Conservation (phyloP, 2,329 filamentous ascomycete species). For the Exophiala xenobiotica region DNA sequence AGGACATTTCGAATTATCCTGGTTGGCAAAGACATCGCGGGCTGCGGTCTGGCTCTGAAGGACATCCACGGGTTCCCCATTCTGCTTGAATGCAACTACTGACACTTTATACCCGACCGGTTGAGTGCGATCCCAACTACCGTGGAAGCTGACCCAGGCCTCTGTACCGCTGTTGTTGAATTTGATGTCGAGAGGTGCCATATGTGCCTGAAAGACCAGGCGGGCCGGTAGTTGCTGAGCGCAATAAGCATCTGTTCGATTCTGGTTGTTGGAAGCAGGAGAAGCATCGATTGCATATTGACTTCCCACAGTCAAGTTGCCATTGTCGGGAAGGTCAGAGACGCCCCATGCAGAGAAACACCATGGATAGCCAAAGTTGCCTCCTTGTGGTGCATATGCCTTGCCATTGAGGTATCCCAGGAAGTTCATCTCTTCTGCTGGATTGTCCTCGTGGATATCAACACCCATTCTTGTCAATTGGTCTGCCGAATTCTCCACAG, state of each 20-base stretch:
- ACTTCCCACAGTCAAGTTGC: constrained; percentile 44
- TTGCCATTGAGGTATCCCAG: constrained; percentile 62
- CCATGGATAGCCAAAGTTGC: constrained; percentile 66
- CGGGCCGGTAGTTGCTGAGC: constrained; percentile 45
- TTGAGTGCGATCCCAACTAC: constrained; percentile 60
- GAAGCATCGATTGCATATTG: constrained; percentile 50
- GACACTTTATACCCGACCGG: constrained; percentile 54
- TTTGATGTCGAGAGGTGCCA: constrained; percentile 69
- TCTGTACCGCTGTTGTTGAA: constrained; percentile 59
- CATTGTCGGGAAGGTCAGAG: constrained; percentile 48
- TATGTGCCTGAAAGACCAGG: constrained; percentile 65
- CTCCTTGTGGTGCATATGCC: constrained; percentile 40
- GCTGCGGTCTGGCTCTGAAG: constrained; percentile 36
- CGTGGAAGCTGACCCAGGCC: constrained; percentile 70
- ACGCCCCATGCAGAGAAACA: constrained; percentile 68
- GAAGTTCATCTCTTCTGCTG: constrained; percentile 72
- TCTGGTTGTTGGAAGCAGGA: constrained; percentile 44
- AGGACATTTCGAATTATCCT: constrained; percentile 33
- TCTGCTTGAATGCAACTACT: constrained; percentile 45
- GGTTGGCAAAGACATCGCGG: constrained; percentile 35
- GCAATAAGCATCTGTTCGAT: constrained; percentile 46
- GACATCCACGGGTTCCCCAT: constrained; percentile 46
- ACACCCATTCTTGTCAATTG: constrained; percentile 56
- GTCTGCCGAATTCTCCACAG: constrained; percentile 71
- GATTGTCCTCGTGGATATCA: constrained; percentile 68